Evolutionary conservation across 2,329 filamentous ascomycete genomes (phyloP).

Genomic region (Fusarium solani-melongenae): DNA sequence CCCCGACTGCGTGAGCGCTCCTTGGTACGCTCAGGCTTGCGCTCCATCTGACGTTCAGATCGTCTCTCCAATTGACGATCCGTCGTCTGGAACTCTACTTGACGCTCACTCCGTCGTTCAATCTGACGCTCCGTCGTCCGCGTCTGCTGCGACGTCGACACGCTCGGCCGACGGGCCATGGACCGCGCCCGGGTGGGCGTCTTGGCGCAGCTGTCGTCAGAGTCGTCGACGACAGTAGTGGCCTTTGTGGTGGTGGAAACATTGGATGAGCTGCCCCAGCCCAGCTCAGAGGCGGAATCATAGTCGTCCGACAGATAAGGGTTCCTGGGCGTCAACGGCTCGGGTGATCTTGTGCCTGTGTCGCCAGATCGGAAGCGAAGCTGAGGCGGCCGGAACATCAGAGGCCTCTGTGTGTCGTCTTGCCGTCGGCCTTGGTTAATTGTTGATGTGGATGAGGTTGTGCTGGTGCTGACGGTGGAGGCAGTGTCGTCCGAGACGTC

Average conservation of each 20-base stretch:
- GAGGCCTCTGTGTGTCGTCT: conserved; percentile 22
- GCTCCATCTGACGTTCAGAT: conserved; percentile 24
- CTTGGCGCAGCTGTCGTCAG: conserved; percentile 37
- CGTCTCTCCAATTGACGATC: conserved; percentile 13
- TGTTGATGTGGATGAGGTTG: conserved; percentile 15
- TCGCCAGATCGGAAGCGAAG: conserved; percentile 41
- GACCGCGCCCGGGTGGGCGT: conserved; percentile 35
- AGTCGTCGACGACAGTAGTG: conserved; percentile 38
- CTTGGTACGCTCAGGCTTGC: conserved; percentile 32
- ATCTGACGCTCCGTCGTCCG: conserved; percentile 28
- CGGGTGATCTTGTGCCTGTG: conserved; percentile 19
- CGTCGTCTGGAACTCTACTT: conserved; percentile 20
- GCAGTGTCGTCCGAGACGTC: conserved; percentile 10
- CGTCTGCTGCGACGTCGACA: conserved; percentile 30
- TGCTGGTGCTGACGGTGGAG: conserved; percentile 10
- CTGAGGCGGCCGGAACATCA: conserved; percentile 40
- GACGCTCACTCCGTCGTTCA: conserved; percentile 22
- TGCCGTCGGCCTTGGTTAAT: background rate
- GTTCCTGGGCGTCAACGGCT: conserved; percentile 34
- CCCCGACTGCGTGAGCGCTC: conserved; percentile 41
- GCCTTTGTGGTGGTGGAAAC: conserved; percentile 37
- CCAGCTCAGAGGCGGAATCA: conserved; percentile 39
- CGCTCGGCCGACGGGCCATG: conserved; percentile 26
- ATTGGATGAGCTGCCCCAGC: conserved; percentile 37
- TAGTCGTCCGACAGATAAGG: conserved; percentile 41